phyloP scores from a whole-genome alignment of 2,329 filamentous ascomycete genomes.

The Curvularia hawaiiensis region DNA sequence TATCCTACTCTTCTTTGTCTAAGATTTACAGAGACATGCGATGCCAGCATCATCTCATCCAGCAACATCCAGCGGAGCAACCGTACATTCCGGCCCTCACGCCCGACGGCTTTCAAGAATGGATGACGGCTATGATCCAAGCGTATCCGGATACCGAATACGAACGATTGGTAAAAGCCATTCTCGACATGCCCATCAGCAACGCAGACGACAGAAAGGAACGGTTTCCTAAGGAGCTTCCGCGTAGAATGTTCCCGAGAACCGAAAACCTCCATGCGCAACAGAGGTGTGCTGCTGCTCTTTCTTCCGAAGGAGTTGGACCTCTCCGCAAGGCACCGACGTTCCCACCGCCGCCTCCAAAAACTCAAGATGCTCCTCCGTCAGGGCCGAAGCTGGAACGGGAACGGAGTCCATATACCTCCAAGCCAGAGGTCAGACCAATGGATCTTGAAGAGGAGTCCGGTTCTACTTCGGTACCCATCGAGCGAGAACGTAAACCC shows the following conservation, averaged over 20 bases:
- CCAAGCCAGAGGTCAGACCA: constrained; percentile 29
- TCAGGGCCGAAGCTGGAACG: constrained; percentile 37
- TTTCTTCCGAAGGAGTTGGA: constrained; percentile 56
- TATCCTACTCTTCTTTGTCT: constrained; percentile 49
- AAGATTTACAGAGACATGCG: constrained; percentile 55
- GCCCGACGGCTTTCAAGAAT: constrained; percentile 57
- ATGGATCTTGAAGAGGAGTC: constrained; percentile 44
- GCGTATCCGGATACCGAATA: constrained; percentile 79
- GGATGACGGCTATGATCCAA: constrained; percentile 74
- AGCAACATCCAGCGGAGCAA: constrained; percentile 49
- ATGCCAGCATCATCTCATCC: constrained; percentile 57
- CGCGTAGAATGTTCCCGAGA: constrained; percentile 72
- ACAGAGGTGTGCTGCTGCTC: constrained; percentile 64
- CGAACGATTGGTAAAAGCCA: constrained; percentile 69
- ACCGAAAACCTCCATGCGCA: constrained; percentile 62
- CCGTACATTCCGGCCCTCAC: constrained; percentile 54
- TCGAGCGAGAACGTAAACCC: constrained; percentile 70
- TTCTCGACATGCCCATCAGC: constrained; percentile 72
- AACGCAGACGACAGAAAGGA: constrained; percentile 69
- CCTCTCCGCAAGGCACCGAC: constrained; percentile 43
- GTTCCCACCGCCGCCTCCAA: constrained; percentile 45
- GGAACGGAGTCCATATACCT: constrained; percentile 43
- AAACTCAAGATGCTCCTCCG: constrained; percentile 17
- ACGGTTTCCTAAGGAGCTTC: constrained; percentile 78
- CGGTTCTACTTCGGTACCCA: constrained; percentile 53